A percentile compares a stretch with the other conserved stretches of the same genome.
phyloP scores from a whole-genome alignment of 2,329 filamentous ascomycete genomes.

The Nothophoma quercina region DNA sequence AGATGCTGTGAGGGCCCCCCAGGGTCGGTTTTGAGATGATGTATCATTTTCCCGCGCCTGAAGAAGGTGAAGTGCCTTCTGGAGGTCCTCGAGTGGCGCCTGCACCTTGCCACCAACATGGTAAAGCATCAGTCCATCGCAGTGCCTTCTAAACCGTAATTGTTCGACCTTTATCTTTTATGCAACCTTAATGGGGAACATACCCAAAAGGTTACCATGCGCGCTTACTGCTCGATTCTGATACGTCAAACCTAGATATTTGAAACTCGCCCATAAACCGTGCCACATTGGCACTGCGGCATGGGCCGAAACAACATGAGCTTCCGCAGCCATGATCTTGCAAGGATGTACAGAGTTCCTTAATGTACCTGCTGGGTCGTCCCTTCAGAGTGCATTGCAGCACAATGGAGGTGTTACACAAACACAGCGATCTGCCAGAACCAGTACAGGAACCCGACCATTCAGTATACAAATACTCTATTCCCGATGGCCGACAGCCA shows the following conservation, averaged over 20 bases:
- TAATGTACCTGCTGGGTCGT: no score
- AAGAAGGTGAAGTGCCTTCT: no score
- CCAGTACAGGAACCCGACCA: background rate
- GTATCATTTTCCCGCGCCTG: no score
- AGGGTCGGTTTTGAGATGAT: no score
- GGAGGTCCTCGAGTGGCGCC: no score
- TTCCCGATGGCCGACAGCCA: background rate
- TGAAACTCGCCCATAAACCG: background rate
- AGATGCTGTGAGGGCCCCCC: no score
- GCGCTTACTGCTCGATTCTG: background rate
- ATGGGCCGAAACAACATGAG: background rate
- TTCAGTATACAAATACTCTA: background rate
- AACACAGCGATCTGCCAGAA: constrained; percentile 5
- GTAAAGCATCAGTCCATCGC: no score
- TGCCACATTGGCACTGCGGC: constrained; percentile 1
- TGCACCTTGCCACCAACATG: no score
- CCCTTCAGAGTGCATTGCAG: background rate
- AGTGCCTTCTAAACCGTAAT: no score
- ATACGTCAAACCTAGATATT: background rate
- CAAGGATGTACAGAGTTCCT: background rate
- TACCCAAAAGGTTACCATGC: no score
- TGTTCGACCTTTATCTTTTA: no score
- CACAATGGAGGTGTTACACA: background rate
- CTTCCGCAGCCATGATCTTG: background rate
- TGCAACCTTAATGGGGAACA: no score